Evolutionary conservation across 2,329 filamentous ascomycete genomes (phyloP), one percentile per base, ranked within the genome.

Genomic region (Sporothrix euskadiensis): DNA sequence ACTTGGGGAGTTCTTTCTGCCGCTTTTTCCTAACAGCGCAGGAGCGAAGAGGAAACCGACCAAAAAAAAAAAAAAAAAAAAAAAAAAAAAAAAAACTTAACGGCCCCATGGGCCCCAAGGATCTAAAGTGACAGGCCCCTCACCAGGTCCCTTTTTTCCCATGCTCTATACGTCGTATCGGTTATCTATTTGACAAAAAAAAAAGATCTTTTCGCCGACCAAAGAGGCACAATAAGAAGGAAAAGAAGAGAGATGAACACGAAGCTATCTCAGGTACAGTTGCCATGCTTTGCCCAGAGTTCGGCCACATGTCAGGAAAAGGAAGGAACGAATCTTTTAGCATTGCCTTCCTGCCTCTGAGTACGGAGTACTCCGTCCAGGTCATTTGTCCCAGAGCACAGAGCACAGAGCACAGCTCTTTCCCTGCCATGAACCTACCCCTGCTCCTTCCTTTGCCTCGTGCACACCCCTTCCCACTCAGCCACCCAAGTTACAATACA

Each of bases 391-490:
- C 61, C n/a, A 47, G 61, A 66, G 61, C 61, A 47, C 59, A 65
- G 61, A 66, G 61, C 61, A 47, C 59, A 65, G 61, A 41, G n/a
- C 59, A 66, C 47, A 66, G 66, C 65, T 52, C 56, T 14, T 35
- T 22, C 65, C n/a, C 26, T 69, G 16, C 44, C 65, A 52, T 22
- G 47, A 44, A 52, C 44, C 44, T 52, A 69, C 65, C 65, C 65
- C 65, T 54, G 65, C 39, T 47, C 41, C 39, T 44, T 44, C 19
- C 56, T 47, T 30, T 59, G 57, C 30, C 70, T 54, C 73, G 32
- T 35, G 32, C 44, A 59, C 30, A 30, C 65, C 41, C 59, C 52
- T 69, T 66, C 69, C 73, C 72, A 75, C 73, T 73, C 69, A 73
- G 73, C 74, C 74, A 74, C 73, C 71, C 57, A 35, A 35, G 35